Evolutionary conservation across 2,329 filamentous ascomycete genomes (phyloP), one percentile per base, ranked within the genome.

Genomic region (Chaetothyriales sp.): DNA sequence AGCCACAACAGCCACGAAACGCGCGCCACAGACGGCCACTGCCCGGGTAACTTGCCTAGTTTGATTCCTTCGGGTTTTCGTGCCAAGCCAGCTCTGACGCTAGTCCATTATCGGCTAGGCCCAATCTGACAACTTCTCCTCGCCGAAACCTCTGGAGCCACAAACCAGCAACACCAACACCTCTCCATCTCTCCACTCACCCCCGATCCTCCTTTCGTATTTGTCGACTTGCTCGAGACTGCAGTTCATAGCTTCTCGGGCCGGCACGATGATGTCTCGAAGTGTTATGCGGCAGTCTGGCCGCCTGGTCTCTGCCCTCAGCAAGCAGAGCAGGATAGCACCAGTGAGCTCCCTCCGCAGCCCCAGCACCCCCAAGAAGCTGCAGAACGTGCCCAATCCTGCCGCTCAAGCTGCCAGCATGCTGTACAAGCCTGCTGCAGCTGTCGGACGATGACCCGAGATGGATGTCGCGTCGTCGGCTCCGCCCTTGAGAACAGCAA

Each of bases 241-340:
- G 18, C 20, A 5, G 18, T 12, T 36, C 51, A 28, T 43, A 57
- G 57, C 58, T 60, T 59, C 58, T 51, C 50, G 59, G 57, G 66
- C 63, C 70, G 70, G 73, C 76, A 68, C 71, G 70, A 78, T 72
- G 76, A 95, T 96, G 90, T 94, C 95, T 81, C 87, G 90, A 77
- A 94, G 86, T 83, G 89, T 90, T 78, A 80, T 96, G 76, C 83
- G 89, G 78, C 88, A 94, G 80, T 93, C 88, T 73, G 84, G 84
- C 78, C 88, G 89, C 79, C 84, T 86, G 74, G 86, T 90, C 75
- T 85, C 86, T 77, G 87, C 86, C 76, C 81, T 93, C 77, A 86
- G 87, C 83, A 85, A 86, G 69, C 79, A 84, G 68, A 81, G 86
- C 79, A 86, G 88, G 80, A 81, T 93, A 76, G 83, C 83, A 73